Base-by-base conservation (phyloP, 164 flowering plant species). In the Magnolia sinica region DNA sequence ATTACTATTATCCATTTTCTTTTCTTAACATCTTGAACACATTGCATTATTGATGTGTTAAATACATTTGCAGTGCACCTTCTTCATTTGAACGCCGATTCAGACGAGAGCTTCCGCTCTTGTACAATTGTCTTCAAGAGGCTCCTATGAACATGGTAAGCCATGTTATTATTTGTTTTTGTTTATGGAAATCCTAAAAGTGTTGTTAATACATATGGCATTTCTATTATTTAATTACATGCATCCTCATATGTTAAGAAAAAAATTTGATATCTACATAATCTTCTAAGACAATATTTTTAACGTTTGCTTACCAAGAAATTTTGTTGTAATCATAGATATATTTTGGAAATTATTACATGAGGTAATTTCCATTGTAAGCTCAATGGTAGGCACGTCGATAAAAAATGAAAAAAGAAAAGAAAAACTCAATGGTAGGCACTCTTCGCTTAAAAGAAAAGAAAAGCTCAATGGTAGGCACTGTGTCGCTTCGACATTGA, bases 61-160 rank as follows among this genome's bases (percentile, higher is more conserved):
- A 31, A 58, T 74, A 66, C 24, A 69, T 82, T 14, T 78, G 64
- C 88, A 92, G 97, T 86, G 95, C 96, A 29, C 99, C 98, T 76
- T 84, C 96, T 73, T 87, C 95, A 69, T 95, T 92, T 83, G 94
- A 92, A 80, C 79, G 85, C 11, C 85, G 77, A 65, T 93, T 95
- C 78, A 84, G 69, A 76, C 87, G 80, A 76, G 93, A 91, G 71
- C 85, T 84, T 73, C 97, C 99, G 0, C 85, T 83, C 59, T 78
- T 95, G 72, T 92, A 90, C 83, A 79, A 83, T 51, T 89, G 85
- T 87, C 90, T 95, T 49, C 87, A 84, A 77, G 88, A 87, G 80
- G 96, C 96, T 87, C 95, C 94, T 4, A 7, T 3, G 55, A 76
- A 75, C 76, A 87, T 86, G 92, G 97, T 88, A 77, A 67, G 76